phyloP scores from a whole-genome alignment of 2,329 filamentous ascomycete species.

The Diaporthe aspalathi region DNA sequence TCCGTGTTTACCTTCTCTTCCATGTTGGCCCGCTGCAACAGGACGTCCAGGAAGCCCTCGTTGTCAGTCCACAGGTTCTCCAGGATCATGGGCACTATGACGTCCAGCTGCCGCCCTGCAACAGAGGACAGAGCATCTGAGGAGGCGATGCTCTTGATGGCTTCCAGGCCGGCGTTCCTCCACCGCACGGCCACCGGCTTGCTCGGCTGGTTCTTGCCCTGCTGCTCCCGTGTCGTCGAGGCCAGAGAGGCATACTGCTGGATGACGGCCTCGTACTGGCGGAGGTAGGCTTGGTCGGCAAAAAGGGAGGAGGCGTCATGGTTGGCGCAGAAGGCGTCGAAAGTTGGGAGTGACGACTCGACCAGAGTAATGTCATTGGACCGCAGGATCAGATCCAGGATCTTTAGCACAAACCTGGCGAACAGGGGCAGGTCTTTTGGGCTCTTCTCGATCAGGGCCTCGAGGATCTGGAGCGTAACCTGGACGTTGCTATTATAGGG shows the following conservation, averaged over 20 bases:
- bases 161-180: slow-evolving; percentile 79
- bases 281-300: slow-evolving; percentile 85
- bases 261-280: slow-evolving; percentile 85
- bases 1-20: slow-evolving; percentile 78
- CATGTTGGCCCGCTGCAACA: slow-evolving; percentile 74
- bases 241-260: slow-evolving; percentile 83
- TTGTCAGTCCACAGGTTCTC: slow-evolving; percentile 85
- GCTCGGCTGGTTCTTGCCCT: slow-evolving; percentile 67
- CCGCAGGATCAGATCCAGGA: slow-evolving; percentile 83
- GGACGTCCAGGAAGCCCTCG: slow-evolving; percentile 74
- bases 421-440: slow-evolving; percentile 92
- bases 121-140: slow-evolving; percentile 83
- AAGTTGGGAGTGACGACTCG: slow-evolving; percentile 87
- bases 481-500: slow-evolving; percentile 78
- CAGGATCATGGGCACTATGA: slow-evolving; percentile 85
- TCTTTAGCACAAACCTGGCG: slow-evolving; percentile 83
- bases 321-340: slow-evolving; percentile 88
- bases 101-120: slow-evolving; percentile 78
- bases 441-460: slow-evolving; percentile 91
- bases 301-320: slow-evolving; percentile 88
- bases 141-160: slow-evolving; percentile 82
- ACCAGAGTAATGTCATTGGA: slow-evolving; percentile 93
- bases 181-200: slow-evolving; percentile 82
- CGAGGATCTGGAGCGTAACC: slow-evolving; percentile 92
- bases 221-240: slow-evolving; percentile 69